phyloP scores from a whole-genome alignment of 306 rosid species.

The Potentilla sterilis region DNA sequence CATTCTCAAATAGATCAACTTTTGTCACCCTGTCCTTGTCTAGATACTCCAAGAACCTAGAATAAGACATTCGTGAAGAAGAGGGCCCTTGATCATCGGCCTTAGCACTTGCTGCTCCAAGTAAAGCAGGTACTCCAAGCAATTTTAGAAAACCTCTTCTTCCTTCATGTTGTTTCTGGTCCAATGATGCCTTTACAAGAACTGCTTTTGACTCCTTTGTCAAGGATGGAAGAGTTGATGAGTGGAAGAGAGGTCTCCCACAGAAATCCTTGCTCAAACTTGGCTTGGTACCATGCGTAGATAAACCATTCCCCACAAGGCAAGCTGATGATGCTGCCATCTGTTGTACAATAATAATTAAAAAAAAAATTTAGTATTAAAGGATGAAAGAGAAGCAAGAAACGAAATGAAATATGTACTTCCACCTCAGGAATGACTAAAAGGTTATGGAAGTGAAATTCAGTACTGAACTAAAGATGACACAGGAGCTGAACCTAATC shows the following conservation, averaged over 20 bases:
- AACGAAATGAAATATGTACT: no score
- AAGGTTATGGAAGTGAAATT: not conserved
- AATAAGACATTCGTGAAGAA: slow-evolving; percentile 93
- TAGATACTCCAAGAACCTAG: slow-evolving; percentile 88
- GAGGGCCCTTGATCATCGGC: slow-evolving; percentile 96
- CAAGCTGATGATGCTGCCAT: slow-evolving; percentile 87
- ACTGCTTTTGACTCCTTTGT: slow-evolving; percentile 37
- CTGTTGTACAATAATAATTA: slow-evolving; percentile 21
- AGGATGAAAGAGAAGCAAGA: not conserved
- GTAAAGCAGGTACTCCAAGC: slow-evolving; percentile 61
- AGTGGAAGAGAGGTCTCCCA: slow-evolving; percentile 45
- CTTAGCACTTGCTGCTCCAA: slow-evolving; percentile 61
- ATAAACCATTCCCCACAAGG: slow-evolving; percentile 69
- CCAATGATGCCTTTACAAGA: slow-evolving; percentile 55
- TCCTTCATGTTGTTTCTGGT: slow-evolving; percentile 54
- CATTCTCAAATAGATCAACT: slow-evolving; percentile 89
- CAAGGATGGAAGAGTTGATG: slow-evolving; percentile 42
- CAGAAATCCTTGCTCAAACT: slow-evolving; percentile 48
- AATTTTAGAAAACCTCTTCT: slow-evolving; percentile 83
- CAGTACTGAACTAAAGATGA: not conserved
- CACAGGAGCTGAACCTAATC: not conserved
- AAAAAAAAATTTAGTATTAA: not conserved
- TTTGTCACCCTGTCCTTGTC: slow-evolving; percentile 90
- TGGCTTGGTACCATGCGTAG: slow-evolving; percentile 44
- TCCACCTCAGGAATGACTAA: no score